Base-by-base conservation (phyloP, 371 early-diverging fungal species). In the Coemansia sp. region DNA sequence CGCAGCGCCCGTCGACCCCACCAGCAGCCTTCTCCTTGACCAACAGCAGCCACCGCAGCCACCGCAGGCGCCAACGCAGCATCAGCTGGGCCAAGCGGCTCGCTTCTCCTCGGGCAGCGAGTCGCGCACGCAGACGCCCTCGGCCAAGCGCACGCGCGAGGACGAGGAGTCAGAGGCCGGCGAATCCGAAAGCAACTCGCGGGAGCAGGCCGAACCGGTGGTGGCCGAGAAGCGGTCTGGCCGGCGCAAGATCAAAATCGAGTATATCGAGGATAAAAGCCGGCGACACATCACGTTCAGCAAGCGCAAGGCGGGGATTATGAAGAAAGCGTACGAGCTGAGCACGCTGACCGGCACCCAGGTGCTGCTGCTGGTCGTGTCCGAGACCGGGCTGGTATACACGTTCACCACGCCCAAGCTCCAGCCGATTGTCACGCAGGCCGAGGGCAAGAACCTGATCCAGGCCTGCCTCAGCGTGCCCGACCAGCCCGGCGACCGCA, bases 261-360 rank as follows among this genome's bases (percentile, higher is more conserved):
- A 94, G 76, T 99, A 91, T 74, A 99, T 99, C 66, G 90, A 91
- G 62, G 97, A 95, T 75, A 96, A 94, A 81, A 90, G 88, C 65
- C 86, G 94, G 65, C 85, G 99, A 68, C 94, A 95, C 68, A 97
- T 99, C 60, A 97, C 99, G 3, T 99, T 99, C 80, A 90, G 90
- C 65, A 99, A 99, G 80, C 86, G 99, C 77, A 99, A 98, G 80
- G 94, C 97, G 36, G 99, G 99, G 46, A 94, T 99, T 69, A 96
- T 99, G 97, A 99, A 99, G 81, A 99, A 93, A 89, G 99, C 99
- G 0, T 97, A 92, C 72, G 99, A 99, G 78, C 84, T 99, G 38
- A 88, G 88, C 70, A 93, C 96, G 4, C 81, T 99, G 55, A 99
- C 99, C 2, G 98, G 98, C 57, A 96, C 98, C 2, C 94, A 99